Evolutionary conservation across 768 basidiomycete genomes (phyloP).

Genomic region (Piloderma croceum): DNA sequence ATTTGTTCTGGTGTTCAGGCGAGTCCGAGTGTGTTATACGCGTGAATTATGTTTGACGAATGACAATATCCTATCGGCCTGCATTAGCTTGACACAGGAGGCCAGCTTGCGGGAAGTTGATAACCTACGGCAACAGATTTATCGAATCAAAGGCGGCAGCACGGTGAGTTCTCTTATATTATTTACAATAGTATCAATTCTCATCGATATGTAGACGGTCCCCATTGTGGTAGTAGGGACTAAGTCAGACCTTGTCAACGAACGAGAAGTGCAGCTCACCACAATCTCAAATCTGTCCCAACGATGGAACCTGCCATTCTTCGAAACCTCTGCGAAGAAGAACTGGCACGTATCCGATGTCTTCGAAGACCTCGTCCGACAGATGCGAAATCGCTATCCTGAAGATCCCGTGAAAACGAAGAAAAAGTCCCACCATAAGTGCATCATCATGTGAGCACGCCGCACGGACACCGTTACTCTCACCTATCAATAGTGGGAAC

Average conservation of each 20-base stretch:
- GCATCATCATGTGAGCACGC: too few relatives aligned
- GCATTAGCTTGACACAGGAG: conserved; percentile 69
- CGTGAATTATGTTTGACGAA: not conserved
- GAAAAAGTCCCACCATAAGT: conserved; percentile 22
- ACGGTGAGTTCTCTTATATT: conserved; percentile 34
- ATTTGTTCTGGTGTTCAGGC: conserved; percentile 83
- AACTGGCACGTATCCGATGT: conserved; percentile 78
- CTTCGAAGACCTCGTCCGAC: conserved; percentile 70
- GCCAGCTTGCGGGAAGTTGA: conserved; percentile 77
- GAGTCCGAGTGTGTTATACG: conserved; percentile 7
- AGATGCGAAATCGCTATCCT: conserved; percentile 68
- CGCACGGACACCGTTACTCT: too few relatives aligned
- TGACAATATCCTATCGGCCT: not conserved
- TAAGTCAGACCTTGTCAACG: conserved; percentile 73
- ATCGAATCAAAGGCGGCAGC: conserved; percentile 69
- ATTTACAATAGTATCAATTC: not conserved
- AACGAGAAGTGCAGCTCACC: conserved; percentile 67
- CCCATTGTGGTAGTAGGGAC: conserved; percentile 87
- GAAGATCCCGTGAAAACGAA: conserved; percentile 29
- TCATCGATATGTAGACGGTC: conserved; percentile 36
- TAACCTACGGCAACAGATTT: conserved; percentile 74
- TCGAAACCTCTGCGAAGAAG: conserved; percentile 83
- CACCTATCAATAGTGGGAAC: too few relatives aligned
- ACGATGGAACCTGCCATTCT: conserved; percentile 70
- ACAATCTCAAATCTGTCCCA: conserved; percentile 60